Evolutionary conservation across 139 green algal species (phyloP), one percentile per base, ranked within the genome.

Genomic region (Penium margaritaceum): DNA sequence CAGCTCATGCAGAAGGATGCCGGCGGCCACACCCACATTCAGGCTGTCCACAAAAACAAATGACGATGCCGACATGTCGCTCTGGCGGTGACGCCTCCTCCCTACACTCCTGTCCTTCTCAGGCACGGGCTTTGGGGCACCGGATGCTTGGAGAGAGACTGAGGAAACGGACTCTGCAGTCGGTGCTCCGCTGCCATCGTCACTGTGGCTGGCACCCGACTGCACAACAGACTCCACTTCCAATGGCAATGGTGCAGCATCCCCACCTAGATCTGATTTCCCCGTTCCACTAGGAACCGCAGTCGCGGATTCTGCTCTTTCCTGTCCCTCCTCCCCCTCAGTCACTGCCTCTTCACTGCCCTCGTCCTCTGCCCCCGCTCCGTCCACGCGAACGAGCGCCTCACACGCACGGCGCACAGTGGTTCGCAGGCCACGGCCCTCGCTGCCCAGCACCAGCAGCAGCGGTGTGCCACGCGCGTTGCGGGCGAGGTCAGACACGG

Each of bases 1-100:
- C n/a, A 96, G 82, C 0, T 86, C 71, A 75, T 96, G 91, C 71
- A 96, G 77, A 70, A 96, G 84, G 57, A 96, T 91, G 32, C 91
- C 91, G 0, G 91, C 82, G 0, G 91, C 91, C 14, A 96, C 91
- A 67, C 87, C 93, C 17, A 96, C 91, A 74, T 96, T 96, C 15
- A 96, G 72, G n/a, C 84, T 91, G 57, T 96, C 91, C 21, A 96
- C 89, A 30, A 78, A n/a, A n/a, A n/a, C n/a, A n/a, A n/a, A n/a
- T n/a, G n/a, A n/a, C n/a, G n/a, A n/a, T n/a, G n/a, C n/a, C n/a
- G n/a, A n/a, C n/a, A n/a, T n/a, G n/a, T n/a, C n/a, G n/a, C n/a
- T n/a, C n/a, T n/a, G n/a, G n/a, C 67, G 21, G 19, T 43, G 32
- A 19, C 27, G 19, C 38, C 37, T 54, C 24, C 29, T 1, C 47